phyloP scores from a whole-genome alignment of 1,284 basidiomycete genomes.

The Phlebopus sp. region DNA sequence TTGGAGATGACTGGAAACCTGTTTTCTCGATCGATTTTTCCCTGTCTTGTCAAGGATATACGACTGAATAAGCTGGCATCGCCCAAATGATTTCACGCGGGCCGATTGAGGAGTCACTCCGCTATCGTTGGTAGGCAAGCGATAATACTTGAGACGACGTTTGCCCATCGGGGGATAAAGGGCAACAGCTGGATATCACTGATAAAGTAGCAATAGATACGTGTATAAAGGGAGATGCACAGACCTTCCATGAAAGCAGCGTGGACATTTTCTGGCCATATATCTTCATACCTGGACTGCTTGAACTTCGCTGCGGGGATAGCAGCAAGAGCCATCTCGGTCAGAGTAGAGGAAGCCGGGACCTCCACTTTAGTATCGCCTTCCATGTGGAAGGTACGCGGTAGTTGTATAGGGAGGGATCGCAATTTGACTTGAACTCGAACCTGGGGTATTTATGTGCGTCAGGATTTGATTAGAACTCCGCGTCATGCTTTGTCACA shows the following conservation, averaged over 20 bases:
- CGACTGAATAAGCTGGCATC: constrained; percentile 35
- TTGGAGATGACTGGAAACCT: constrained; percentile 33
- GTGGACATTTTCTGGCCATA: constrained; percentile 35
- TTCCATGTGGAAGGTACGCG: constrained; percentile 9
- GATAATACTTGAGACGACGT: constrained; percentile 34
- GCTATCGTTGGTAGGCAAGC: constrained; percentile 18
- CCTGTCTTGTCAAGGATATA: constrained; percentile 35
- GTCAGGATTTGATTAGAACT: constrained; percentile 22
- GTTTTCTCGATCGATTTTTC: constrained; percentile 32
- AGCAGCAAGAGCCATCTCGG: constrained; percentile 1
- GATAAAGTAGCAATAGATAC: constrained; percentile 1
- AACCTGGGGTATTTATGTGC: constrained; percentile 10
- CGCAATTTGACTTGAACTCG: constrained; percentile 2
- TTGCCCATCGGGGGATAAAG: constrained; percentile 36
- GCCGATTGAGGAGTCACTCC: constrained; percentile 11
- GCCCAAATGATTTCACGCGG: constrained; percentile 29
- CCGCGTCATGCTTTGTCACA: constrained; percentile 23
- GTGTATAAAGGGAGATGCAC: constrained; percentile 2
- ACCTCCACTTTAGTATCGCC: constrained; percentile 19
- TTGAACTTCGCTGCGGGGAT: constrained; percentile 19
- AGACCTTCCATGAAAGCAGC: constrained; percentile 36
- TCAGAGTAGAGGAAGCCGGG: constrained; percentile 2
- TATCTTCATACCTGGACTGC: constrained; percentile 33
- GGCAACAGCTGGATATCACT: constrained; percentile 21
- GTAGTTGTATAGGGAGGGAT: constrained; percentile 1